A percentile compares a stretch with the other conserved stretches of the same genome.
Evolutionary conservation across 2,329 filamentous ascomycete species (phyloP).

Genomic region (Hymenoscyphus albidus): DNA sequence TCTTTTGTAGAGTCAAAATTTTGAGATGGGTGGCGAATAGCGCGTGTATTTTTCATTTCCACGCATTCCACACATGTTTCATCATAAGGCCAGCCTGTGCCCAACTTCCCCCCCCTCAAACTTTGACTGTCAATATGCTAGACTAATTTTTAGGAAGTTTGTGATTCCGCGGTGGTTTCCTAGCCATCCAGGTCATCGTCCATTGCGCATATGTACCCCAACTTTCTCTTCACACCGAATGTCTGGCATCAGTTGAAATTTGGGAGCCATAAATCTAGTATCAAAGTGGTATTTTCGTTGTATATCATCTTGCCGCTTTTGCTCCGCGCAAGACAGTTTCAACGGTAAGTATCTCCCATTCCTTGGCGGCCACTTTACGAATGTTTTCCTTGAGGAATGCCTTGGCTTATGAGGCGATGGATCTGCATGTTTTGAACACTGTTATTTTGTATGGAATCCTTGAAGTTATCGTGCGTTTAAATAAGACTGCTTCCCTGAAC

Average conservation of each 20-base stretch:
- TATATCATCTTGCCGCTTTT: not conserved
- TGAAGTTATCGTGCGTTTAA: not conserved
- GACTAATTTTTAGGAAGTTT: not conserved
- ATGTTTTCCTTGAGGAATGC: conserved; percentile 1
- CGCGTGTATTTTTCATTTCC: conserved; percentile 3
- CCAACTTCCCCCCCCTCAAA: not conserved
- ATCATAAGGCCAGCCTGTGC: not conserved
- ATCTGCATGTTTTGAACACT: conserved; percentile 1
- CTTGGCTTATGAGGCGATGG: conserved; percentile 1
- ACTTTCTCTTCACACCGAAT: too few relatives aligned
- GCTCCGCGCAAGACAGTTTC: not conserved
- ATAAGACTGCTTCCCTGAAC: not conserved
- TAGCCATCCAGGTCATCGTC: too few relatives aligned
- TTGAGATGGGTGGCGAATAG: not conserved
- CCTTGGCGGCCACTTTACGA: not conserved
- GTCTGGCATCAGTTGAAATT: not conserved
- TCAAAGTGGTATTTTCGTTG: not conserved
- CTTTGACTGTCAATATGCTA: not conserved
- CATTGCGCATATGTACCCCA: too few relatives aligned
- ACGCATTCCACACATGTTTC: not conserved
- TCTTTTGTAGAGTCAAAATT: conserved; percentile 6
- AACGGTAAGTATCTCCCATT: not conserved
- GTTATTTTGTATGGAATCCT: not conserved
- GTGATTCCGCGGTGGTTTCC: too few relatives aligned
- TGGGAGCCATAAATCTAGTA: not conserved